These are phyloP conservation scores for Lenwebbia sp. DNA, from an alignment of 345 rosid species.

Conservation along the genomic window DNA sequence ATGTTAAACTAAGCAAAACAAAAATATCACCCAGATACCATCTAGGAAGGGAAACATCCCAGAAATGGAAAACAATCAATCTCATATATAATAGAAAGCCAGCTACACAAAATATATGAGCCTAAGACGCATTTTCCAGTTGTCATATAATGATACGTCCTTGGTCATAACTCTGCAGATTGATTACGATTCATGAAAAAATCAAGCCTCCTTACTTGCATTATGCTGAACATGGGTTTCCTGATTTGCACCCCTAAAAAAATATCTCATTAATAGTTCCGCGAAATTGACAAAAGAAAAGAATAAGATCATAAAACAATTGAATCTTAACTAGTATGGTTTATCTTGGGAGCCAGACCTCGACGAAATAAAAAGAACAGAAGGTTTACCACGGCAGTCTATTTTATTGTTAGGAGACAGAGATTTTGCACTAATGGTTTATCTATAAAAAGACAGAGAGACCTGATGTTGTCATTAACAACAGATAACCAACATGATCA, in stretches of 20 bases:
- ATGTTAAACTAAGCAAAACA: background rate
- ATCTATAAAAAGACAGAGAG: background rate
- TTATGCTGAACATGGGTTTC: background rate
- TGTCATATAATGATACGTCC: background rate
- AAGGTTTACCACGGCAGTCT: background rate
- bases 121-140: background rate
- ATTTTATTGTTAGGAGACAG: background rate
- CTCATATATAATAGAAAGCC: background rate
- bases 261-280: background rate
- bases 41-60: background rate
- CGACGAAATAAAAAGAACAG: background rate
- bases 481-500: background rate
- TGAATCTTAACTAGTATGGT: background rate
- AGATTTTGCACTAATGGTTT: background rate
- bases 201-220: background rate
- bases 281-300: background rate
- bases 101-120: background rate
- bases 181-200: background rate
- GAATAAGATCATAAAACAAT: background rate
- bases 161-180: background rate
- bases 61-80: background rate
- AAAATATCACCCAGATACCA: background rate
- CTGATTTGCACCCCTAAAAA: background rate
- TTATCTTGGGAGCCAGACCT: background rate
- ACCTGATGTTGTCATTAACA: background rate